Conservation (phyloP, 805 yeast species). For the Lachancea sp. region DNA sequence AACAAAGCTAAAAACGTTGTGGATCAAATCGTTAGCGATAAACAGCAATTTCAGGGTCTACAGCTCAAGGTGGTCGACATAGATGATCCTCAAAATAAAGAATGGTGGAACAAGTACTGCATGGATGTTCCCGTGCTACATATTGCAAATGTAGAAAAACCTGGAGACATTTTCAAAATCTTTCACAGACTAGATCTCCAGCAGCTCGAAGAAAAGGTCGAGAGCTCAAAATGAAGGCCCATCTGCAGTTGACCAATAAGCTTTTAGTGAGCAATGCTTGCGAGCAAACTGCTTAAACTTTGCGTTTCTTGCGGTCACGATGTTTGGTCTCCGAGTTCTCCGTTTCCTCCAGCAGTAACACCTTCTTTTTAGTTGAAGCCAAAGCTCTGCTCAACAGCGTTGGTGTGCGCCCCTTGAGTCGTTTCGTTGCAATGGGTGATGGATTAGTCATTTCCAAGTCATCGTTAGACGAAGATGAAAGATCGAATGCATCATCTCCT, state of each 20-base stretch:
- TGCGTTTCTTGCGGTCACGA: constrained; percentile 18
- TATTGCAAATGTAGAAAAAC: constrained; percentile 42
- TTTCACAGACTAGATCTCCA: constrained; percentile 61
- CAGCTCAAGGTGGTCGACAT: constrained; percentile 47
- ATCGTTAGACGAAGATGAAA: constrained; percentile 29
- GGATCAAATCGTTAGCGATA: constrained; percentile 29
- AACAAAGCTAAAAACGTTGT: constrained; percentile 54
- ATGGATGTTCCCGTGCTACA: constrained; percentile 78
- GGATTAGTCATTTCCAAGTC: constrained; percentile 31
- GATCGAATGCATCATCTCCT: constrained; percentile 27
- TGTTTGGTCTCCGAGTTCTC: constrained; percentile 9
- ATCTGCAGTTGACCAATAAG: neutral
- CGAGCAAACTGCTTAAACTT: neutral
- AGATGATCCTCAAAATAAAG: constrained; percentile 48
- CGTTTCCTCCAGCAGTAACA: constrained; percentile 29
- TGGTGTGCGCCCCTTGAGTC: constrained; percentile 13
- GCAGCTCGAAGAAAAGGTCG: constrained; percentile 48
- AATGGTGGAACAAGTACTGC: constrained; percentile 67
- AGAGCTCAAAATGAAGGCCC: constrained; percentile 7
- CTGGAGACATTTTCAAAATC: constrained; percentile 46
- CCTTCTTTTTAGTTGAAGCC: constrained; percentile 22
- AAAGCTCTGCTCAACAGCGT: constrained; percentile 6
- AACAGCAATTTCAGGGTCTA: constrained; percentile 31
- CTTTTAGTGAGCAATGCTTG: neutral
- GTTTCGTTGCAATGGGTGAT: constrained; percentile 24